phyloP scores from a whole-genome alignment of 345 rosid species.

The Eucalyptus curtisii region DNA sequence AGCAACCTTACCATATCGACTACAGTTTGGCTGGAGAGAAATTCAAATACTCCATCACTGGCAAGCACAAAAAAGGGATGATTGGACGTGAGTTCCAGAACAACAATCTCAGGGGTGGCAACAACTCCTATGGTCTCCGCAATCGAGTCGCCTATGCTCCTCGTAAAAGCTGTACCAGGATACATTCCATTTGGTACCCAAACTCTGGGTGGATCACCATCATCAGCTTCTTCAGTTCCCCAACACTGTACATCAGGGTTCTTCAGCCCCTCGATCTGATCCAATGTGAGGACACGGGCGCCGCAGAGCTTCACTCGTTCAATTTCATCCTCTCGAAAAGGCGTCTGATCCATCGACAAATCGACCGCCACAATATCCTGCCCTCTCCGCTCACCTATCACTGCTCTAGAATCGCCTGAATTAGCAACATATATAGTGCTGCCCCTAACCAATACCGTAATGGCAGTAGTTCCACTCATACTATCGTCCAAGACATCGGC shows the following conservation, averaged over 20 bases:
- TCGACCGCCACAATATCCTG: conserved; percentile 76
- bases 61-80: conserved; percentile 95
- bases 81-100: conserved; percentile 64
- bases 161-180: conserved; percentile 97
- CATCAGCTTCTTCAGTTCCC: conserved; percentile 94
- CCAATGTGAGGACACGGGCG: conserved; percentile 90
- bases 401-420: conserved; percentile 91
- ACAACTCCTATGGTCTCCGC: conserved; percentile 96
- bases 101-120: conserved; percentile 91
- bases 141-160: conserved; percentile 90
- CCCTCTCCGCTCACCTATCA: conserved; percentile 73
- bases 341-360: conserved; percentile 90
- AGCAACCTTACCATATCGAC: conserved; percentile 78
- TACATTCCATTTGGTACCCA: conserved; percentile 96
- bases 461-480: conserved; percentile 96
- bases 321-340: conserved; percentile 70
- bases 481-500: conserved; percentile 70
- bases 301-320: conserved; percentile 90
- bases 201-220: conserved; percentile 96
- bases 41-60: conserved; percentile 98
- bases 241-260: conserved; percentile 92
- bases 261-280: conserved; percentile 96
- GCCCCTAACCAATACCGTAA: conserved; percentile 86
- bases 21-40: conserved; percentile 88
- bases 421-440: conserved; percentile 68